phyloP scores from a whole-genome alignment of 2,329 filamentous ascomycete genomes.

The Claviceps monticola region DNA sequence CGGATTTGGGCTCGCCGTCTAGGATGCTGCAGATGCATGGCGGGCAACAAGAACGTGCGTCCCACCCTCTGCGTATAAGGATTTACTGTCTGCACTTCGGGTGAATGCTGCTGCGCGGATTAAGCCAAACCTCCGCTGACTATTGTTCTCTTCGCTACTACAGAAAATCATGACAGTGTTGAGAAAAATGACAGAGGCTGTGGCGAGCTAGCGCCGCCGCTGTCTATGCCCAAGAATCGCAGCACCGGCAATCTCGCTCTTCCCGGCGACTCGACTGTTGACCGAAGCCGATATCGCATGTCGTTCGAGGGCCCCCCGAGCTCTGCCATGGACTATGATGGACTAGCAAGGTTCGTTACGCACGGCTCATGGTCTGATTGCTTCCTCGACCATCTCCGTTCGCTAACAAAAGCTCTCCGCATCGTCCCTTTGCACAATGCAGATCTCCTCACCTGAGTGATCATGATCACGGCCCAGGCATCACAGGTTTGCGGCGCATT shows the following conservation, averaged over 20 bases:
- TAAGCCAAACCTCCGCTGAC: conserved; percentile 3
- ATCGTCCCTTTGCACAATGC: conserved; percentile 5
- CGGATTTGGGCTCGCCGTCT: conserved; percentile 15
- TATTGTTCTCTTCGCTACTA: conserved; percentile 11
- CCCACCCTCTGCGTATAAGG: conserved; percentile 1
- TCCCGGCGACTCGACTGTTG: conserved; percentile 31
- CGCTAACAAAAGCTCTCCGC: not conserved
- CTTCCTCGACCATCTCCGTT: not conserved
- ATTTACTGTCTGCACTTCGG: no score
- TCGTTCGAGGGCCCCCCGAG: conserved; percentile 61
- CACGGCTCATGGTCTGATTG: conserved; percentile 14
- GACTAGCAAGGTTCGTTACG: conserved; percentile 51
- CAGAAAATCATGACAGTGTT: conserved; percentile 20
- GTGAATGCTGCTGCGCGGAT: not conserved
- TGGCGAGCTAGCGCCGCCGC: conserved; percentile 29
- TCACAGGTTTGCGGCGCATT: conserved; percentile 83
- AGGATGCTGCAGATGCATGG: conserved; percentile 31
- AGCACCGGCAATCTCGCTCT: conserved; percentile 49
- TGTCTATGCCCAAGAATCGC: conserved; percentile 48
- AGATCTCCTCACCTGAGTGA: conserved; percentile 74
- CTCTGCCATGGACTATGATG: conserved; percentile 47
- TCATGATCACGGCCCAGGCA: conserved; percentile 75
- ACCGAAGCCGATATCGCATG: conserved; percentile 52
- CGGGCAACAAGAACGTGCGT: conserved; percentile 26
- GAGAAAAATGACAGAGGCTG: conserved; percentile 27